These are phyloP conservation scores for Eucalyptus tenuipes DNA, from an alignment of 345 rosid genomes.

Conservation along the genomic window DNA sequence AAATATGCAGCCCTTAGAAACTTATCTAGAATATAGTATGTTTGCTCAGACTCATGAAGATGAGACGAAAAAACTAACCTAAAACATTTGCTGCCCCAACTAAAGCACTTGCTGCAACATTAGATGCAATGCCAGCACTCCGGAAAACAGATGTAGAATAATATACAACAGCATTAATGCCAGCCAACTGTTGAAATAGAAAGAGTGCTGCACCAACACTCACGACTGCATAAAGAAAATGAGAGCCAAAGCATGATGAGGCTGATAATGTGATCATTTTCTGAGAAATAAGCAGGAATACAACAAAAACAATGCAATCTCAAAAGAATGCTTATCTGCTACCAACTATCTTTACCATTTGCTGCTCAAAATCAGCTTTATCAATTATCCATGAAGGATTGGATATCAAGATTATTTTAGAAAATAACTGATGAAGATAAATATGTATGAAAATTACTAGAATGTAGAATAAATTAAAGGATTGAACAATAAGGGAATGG, in stretches of 20 bases:
- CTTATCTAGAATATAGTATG: background rate
- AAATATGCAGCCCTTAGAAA: background rate
- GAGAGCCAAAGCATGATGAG: background rate
- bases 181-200: conserved; percentile 97
- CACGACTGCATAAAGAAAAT: conserved; percentile 54
- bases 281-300: background rate
- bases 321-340: background rate
- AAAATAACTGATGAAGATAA: background rate
- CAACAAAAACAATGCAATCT: background rate
- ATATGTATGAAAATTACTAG: background rate
- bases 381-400: background rate
- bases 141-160: conserved; percentile 97
- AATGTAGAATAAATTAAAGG: background rate
- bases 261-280: background rate
- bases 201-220: conserved; percentile 97
- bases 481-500: background rate
- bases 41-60: background rate
- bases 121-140: conserved; percentile 81
- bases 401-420: background rate
- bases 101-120: conserved; percentile 98
- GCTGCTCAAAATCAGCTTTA: background rate
- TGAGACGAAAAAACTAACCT: conserved; percentile 26
- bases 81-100: conserved; percentile 97
- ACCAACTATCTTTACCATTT: background rate
- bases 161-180: conserved; percentile 96